Evolutionary conservation across 352 stramenopile species (phyloP), one percentile per base, ranked within the genome.

Genomic region (Aphanomyces invadans): DNA sequence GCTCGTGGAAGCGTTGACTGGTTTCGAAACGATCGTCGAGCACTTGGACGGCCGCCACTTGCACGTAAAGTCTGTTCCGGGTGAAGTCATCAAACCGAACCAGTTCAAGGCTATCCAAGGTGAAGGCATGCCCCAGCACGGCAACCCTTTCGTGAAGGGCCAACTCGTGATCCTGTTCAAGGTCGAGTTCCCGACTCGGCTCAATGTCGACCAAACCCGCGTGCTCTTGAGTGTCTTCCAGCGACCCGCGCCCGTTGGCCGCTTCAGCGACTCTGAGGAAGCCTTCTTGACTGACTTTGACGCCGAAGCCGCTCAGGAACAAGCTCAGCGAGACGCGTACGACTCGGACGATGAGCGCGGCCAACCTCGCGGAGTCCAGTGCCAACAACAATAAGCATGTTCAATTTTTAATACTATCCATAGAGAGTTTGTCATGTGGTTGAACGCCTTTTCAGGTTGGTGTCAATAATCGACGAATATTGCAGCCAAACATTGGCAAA

Each of bases 101-200:
- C 80, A 90, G 78, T 93, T 98, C 70, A 98, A 98, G 78, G 80
- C 92, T 21, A 84, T 99, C 33, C 79, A 92, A 52, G 88, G 93
- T 68, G 97, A 99, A 73, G 97, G 97, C 53, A 99, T 99, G 97
- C 97, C 97, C n/a, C 95, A 92, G 23, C 87, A 97, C 73, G 95
- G 96, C 53, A 98, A 98, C 77, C 95, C 95, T 25, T 99, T 99
- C 72, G 89, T 98, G 19, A 97, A 98, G 77, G 97, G 97, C 19
- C 90, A 97, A 68, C 80, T 99, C 28, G 98, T 99, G 48, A 94
- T 99, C 66, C 72, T 98, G 44, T 99, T 99, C 78, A 95, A 96
- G 73, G 89, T 99, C 48, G 76, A 97, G 66, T 99, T 99, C 76
- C 93, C 96, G 32, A 74, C 88, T 74, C 78, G 88, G 77, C 89